Percentiles rank a stretch among this genome's conserved stretches.
These are phyloP conservation scores for Monosporascus sp. DNA, from an alignment of 2,329 filamentous ascomycete genomes.

Conservation along the genomic window DNA sequence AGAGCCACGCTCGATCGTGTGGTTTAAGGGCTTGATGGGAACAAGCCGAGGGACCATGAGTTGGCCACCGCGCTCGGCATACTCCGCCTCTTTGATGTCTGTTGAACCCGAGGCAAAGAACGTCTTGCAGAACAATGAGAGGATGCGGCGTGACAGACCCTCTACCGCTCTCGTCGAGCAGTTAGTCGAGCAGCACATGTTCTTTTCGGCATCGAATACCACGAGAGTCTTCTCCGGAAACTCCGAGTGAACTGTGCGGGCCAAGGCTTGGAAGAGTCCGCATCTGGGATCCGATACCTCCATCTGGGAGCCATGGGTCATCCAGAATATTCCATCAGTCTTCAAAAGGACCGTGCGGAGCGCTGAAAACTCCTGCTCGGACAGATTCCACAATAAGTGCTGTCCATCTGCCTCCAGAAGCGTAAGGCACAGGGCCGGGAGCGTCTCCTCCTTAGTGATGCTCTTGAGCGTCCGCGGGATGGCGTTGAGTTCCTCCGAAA, in stretches of 20 bases:
- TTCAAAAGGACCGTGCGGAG: conserved; percentile 35
- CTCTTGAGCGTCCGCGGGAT: conserved; percentile 7
- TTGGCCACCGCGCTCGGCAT: conserved; percentile 30
- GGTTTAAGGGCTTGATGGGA: conserved; percentile 36
- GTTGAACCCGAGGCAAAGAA: conserved; percentile 5
- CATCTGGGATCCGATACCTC: conserved; percentile 27
- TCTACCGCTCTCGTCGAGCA: conserved; percentile 6
- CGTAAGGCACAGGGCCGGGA: conserved; percentile 34
- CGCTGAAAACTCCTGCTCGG: conserved; percentile 30
- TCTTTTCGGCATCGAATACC: conserved; percentile 35
- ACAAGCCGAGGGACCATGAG: conserved; percentile 41
- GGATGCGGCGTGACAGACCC: conserved; percentile 12
- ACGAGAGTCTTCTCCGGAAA: conserved; percentile 37
- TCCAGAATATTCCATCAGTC: conserved; percentile 14
- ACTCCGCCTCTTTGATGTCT: conserved; percentile 35
- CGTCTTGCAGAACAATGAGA: conserved; percentile 16
- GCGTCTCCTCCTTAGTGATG: conserved; percentile 10
- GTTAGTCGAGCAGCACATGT: conserved; percentile 12
- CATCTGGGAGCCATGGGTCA: conserved; percentile 15
- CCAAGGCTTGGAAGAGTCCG: conserved; percentile 39
- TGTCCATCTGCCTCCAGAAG: conserved; percentile 37
- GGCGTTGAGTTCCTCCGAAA: conserved; percentile 8
- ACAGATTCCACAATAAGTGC: conserved; percentile 34
- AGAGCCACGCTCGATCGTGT: conserved; percentile 34
- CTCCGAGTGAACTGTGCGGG: conserved; percentile 45